Conservation (phyloP, 768 basidiomycete species). For the Boletus tomentosulus region DNA sequence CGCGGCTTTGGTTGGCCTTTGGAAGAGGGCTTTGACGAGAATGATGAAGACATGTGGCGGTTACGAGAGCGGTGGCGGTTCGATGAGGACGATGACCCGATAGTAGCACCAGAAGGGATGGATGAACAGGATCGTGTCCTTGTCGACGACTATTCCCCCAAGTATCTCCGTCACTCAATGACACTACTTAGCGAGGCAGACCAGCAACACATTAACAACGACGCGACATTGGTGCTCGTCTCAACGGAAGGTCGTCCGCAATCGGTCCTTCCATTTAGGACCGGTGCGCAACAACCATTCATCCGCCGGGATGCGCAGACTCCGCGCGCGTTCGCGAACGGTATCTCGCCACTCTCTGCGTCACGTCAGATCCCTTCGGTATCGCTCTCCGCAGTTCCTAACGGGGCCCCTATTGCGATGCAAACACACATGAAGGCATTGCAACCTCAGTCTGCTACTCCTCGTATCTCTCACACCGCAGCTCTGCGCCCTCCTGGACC, state of each 20-base stretch:
- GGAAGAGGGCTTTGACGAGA: conserved; percentile 22
- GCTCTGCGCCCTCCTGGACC: conserved; percentile 31
- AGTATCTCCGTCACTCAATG: conserved; percentile 56
- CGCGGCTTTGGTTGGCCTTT: conserved; percentile 23
- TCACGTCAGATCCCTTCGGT: conserved; percentile 20
- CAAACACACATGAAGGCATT: conserved; percentile 60
- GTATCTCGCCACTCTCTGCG: conserved; percentile 22
- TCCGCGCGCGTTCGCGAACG: conserved; percentile 21
- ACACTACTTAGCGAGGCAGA: conserved; percentile 55
- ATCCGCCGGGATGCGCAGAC: conserved; percentile 25
- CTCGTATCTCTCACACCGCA: conserved; percentile 53
- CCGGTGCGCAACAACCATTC: conserved; percentile 28
- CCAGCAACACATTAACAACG: conserved; percentile 44
- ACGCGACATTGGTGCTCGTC: conserved; percentile 43
- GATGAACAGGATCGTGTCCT: conserved; percentile 68
- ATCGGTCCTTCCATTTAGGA: conserved; percentile 45
- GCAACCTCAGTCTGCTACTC: conserved; percentile 45
- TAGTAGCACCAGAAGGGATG: conserved; percentile 50
- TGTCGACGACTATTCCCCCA: conserved; percentile 66
- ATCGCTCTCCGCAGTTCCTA: conserved; percentile 28
- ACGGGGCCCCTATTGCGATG: conserved; percentile 55
- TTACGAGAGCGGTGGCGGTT: conserved; percentile 64
- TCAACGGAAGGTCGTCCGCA: conserved; percentile 49
- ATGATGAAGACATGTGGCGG: conserved; percentile 39
- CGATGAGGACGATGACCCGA: conserved; percentile 59